These are phyloP conservation scores for Neurospora terricola DNA, from an alignment of 495 filamentous ascomycete genomes.

Conservation along the genomic window DNA sequence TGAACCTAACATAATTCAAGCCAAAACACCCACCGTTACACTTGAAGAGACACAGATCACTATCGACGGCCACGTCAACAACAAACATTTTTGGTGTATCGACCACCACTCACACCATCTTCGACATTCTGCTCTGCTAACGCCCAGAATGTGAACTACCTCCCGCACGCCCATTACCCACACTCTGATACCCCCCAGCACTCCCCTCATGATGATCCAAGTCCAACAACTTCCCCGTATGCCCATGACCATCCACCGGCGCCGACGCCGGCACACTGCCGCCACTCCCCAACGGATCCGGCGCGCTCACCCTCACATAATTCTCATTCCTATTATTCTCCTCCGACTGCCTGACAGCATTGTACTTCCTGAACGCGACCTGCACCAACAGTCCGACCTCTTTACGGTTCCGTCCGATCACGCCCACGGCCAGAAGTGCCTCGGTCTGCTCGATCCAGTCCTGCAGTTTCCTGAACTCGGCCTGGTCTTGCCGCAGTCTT, in stretches of 20 bases:
- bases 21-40: not conserved
- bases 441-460: slow-evolving; percentile 31
- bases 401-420: slow-evolving; percentile 32
- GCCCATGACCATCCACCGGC: not conserved
- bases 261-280: not conserved
- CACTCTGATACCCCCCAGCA: not conserved
- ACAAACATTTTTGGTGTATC: not conserved
- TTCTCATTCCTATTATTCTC: slow-evolving; percentile 35
- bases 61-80: not conserved
- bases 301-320: slow-evolving; percentile 15
- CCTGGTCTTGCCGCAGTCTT: slow-evolving; percentile 28
- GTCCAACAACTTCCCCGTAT: not conserved
- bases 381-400: slow-evolving; percentile 36
- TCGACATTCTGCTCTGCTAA: not conserved
- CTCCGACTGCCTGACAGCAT: slow-evolving; percentile 32
- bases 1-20: not conserved
- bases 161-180: not conserved
- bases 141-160: not conserved
- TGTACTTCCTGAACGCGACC: slow-evolving; percentile 34
- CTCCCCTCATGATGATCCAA: not conserved
- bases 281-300: not conserved
- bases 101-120: not conserved
- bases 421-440: slow-evolving; percentile 26
- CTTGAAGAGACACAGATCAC: not conserved
- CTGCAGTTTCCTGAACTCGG: slow-evolving; percentile 32